A percentile compares a stretch with the other conserved stretches of the same genome.
phyloP scores from a whole-genome alignment of 257 asterid species.

The Oldenlandia corymbosa region DNA sequence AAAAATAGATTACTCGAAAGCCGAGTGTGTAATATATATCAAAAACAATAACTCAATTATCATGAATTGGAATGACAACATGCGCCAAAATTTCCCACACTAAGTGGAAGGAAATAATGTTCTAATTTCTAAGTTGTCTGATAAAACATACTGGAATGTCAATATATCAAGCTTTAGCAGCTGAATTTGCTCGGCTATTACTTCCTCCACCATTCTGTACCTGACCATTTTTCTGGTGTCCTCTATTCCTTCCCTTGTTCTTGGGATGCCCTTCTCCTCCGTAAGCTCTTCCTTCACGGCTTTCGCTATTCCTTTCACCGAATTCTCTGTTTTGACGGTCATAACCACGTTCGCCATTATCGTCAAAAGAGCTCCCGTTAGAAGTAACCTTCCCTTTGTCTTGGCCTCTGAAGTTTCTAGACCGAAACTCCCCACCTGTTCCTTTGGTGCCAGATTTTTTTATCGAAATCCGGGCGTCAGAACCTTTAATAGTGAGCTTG shows the following conservation, averaged over 20 bases:
- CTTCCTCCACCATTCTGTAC: neutral
- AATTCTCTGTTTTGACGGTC: constrained; percentile 14
- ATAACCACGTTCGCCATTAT: constrained; percentile 2
- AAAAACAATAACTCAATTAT: no score
- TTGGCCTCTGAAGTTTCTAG: constrained; percentile 12
- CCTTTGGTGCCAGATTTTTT: constrained; percentile 27
- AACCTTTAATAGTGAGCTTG: constrained; percentile 34
- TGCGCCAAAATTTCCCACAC: neutral
- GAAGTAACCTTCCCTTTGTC: constrained; percentile 12
- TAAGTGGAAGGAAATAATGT: neutral
- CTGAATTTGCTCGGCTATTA: neutral
- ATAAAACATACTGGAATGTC: neutral
- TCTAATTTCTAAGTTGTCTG: neutral
- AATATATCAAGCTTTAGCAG: neutral
- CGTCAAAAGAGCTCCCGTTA: constrained; percentile 7
- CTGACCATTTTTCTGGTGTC: neutral
- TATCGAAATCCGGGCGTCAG: constrained; percentile 33
- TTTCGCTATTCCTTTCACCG: neutral
- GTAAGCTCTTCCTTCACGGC: neutral
- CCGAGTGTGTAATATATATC: no score
- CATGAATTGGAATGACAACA: no score
- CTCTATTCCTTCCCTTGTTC: constrained; percentile 7
- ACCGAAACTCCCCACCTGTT: constrained; percentile 18
- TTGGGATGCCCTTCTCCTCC: constrained; percentile 1
- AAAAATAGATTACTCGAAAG: no score